Evolutionary conservation across 345 rosid genomes (phyloP), one percentile per base, ranked within the genome.

Genomic region (Hibiscus trionum): DNA sequence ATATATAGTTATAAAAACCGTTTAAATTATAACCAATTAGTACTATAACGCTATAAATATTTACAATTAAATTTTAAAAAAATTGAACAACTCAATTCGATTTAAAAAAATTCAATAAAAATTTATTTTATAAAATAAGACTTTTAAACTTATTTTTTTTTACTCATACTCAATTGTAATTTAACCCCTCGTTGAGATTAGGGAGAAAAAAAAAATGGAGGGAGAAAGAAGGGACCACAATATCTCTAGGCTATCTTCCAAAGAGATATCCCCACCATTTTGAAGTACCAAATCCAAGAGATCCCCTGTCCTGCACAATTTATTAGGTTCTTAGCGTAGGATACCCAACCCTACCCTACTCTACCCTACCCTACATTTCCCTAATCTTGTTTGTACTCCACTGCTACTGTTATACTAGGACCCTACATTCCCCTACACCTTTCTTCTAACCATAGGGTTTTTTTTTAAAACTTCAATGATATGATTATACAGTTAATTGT

Each of bases 211-310:
- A 12, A 49, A 64, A 1, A n/a, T 16, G 24, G 57, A 47, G 1
- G 70, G 21, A 5, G 6, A 47, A 47, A 67, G 24, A 49, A 12
- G 71, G 71, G 71, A 49, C 71, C 21, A 7, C 56, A 14, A 24
- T 16, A 66, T 66, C 70, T 46, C 29, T 24, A n/a, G 33, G 4
- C 35, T 66, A 24, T 39, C 56, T 24, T 6, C 58, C 39, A 4
- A 27, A 47, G 42, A 67, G 57, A 67, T 67, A 47, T 66, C 71
- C 39, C 70, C 37, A 27, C 71, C 49, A 3, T 47, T 46, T 24
- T 46, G 37, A 47, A 66, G 71, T 66, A 27, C 39, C 24, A 47
- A 27, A 12, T 16, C 49, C 10, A 16, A 49, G n/a, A 49, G 53
- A 49, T 16, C 44, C 11, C 4, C 17, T 65, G 33, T 1, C 5